Evolutionary conservation across 139 green algal species (phyloP).

Genomic region (Tetraselmis striata): DNA sequence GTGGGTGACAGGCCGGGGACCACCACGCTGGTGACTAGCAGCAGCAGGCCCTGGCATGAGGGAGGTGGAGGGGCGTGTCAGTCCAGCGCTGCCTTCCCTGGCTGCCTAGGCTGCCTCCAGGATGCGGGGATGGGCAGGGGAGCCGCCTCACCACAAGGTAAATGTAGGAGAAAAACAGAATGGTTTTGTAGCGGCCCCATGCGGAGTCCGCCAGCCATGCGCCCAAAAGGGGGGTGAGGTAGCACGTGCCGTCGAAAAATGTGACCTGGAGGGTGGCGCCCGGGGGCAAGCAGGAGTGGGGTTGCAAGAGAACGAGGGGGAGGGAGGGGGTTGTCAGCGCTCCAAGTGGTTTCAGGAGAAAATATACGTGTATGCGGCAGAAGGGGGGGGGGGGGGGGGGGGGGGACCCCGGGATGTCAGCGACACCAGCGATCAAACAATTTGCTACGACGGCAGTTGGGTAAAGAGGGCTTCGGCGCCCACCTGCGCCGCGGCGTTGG

Average conservation of each 20-base stretch:
- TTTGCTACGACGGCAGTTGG: no score
- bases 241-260: slow-evolving; percentile 89
- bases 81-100: background rate
- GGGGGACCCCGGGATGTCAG: no score
- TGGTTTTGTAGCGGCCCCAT: slow-evolving; percentile 93
- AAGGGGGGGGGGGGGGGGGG: background rate
- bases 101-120: background rate
- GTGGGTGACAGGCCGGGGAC: slow-evolving; percentile 47
- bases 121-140: background rate
- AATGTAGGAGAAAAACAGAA: slow-evolving; percentile 85
- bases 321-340: no score
- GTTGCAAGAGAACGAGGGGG: no score
- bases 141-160: slow-evolving; percentile 65
- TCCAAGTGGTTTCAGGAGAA: background rate
- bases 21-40: slow-evolving; percentile 42
- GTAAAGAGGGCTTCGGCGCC: background rate
- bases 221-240: slow-evolving; percentile 87
- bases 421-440: background rate
- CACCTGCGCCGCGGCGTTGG: slow-evolving; percentile 60
- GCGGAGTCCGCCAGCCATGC: slow-evolving; percentile 82
- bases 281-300: background rate
- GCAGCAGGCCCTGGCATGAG: slow-evolving; percentile 57
- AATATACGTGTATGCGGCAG: background rate
- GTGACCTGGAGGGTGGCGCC: slow-evolving; percentile 50
- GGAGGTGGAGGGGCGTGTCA: background rate